A percentile compares a stretch with the other conserved stretches of the same genome.
These are phyloP conservation scores for Avicennia marina DNA, from an alignment of 257 asterid genomes.

Conservation along the genomic window DNA sequence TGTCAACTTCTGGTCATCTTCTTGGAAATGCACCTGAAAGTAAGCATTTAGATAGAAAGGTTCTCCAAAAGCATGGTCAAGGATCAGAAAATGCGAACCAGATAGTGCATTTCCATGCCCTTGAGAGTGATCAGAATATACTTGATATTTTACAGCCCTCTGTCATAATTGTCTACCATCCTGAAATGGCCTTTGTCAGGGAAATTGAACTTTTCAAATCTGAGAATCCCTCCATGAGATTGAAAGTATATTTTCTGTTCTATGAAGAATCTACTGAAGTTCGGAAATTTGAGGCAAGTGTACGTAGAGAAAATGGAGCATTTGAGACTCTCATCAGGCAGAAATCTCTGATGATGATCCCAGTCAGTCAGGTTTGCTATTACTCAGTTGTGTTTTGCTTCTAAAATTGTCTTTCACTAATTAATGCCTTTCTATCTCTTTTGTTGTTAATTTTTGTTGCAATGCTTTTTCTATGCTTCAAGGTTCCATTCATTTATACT, in stretches of 20 bases:
- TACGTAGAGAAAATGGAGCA: conserved; percentile 87
- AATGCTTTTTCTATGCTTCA: neutral
- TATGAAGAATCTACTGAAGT: conserved; percentile 94
- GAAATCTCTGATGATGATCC: conserved; percentile 89
- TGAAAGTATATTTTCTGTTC: conserved; percentile 87
- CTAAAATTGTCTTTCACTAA: neutral
- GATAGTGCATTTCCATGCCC: conserved; percentile 73
- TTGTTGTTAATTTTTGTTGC: neutral
- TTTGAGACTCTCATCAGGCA: conserved; percentile 93
- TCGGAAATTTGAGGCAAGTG: conserved; percentile 88
- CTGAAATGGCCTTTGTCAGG: conserved; percentile 85
- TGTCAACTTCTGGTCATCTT: conserved; percentile 25
- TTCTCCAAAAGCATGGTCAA: conserved; percentile 54
- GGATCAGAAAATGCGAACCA: conserved; percentile 30
- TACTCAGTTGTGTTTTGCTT: neutral
- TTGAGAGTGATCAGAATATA: conserved; percentile 71
- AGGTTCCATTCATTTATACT: conserved; percentile 5
- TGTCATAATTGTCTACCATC: conserved; percentile 83
- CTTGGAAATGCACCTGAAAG: conserved; percentile 29
- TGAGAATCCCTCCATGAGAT: conserved; percentile 65
- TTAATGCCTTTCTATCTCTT: neutral
- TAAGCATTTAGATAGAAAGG: conserved; percentile 23
- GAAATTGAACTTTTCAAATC: conserved; percentile 89
- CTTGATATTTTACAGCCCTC: conserved; percentile 85
- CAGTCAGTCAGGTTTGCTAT: conserved; percentile 69